Percentiles rank a stretch among this genome's conserved stretches.
These are phyloP conservation scores for Ephemerocybe angulata DNA, from an alignment of 768 basidiomycete species.

Conservation along the genomic window DNA sequence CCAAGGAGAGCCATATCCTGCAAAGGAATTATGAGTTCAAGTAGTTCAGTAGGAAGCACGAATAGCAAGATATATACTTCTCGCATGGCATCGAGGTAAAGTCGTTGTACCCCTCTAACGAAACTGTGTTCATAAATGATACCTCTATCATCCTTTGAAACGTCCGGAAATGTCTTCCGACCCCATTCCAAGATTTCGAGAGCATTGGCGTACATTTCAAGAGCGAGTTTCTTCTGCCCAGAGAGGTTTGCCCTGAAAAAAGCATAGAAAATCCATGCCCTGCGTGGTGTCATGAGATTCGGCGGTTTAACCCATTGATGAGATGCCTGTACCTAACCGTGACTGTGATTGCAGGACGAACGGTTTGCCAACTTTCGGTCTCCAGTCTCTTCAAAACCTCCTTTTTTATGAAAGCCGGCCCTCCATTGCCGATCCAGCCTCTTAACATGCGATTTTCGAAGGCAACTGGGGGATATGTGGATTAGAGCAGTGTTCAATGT, in stretches of 20 bases:
- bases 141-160: too few relatives aligned
- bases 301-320: background rate
- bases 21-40: background rate
- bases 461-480: background rate
- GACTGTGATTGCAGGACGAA: background rate
- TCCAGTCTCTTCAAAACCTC: background rate
- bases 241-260: too few relatives aligned
- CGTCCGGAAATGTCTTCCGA: too few relatives aligned
- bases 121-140: too few relatives aligned
- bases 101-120: too few relatives aligned
- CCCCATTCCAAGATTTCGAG: too few relatives aligned
- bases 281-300: background rate
- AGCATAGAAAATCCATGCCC: slow-evolving; percentile 2
- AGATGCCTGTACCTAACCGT: slow-evolving; percentile 1
- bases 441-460: background rate
- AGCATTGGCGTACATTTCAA: too few relatives aligned
- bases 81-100: too few relatives aligned
- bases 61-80: too few relatives aligned
- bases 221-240: too few relatives aligned
- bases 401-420: slow-evolving; percentile 1
- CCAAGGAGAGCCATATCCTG: too few relatives aligned
- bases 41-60: too few relatives aligned
- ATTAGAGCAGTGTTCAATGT: background rate
- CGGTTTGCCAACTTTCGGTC: background rate
- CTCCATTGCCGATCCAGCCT: slow-evolving; percentile 1